phyloP scores from a whole-genome alignment of 2,329 filamentous ascomycete species.

The Penicillium sp. region DNA sequence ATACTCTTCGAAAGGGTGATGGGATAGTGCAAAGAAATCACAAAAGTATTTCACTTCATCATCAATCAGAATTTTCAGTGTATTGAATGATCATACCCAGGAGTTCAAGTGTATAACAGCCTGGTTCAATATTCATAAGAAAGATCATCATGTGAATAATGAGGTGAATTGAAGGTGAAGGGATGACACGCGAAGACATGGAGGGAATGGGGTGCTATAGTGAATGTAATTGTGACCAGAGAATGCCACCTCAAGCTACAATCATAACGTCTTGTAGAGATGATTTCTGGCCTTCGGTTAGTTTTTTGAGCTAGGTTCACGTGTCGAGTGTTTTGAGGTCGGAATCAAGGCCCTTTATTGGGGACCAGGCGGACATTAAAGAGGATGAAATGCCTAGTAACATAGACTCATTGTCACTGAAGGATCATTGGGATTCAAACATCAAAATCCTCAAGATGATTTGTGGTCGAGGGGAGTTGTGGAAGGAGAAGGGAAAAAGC shows the following conservation, averaged over 20 bases:
- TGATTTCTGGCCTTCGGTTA: neutral
- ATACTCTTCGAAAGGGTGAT: neutral
- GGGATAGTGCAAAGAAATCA: neutral
- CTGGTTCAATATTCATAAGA: constrained; percentile 33
- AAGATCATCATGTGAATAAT: constrained; percentile 34
- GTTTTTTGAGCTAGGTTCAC: neutral
- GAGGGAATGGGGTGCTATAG: neutral
- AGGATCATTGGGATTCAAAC: neutral
- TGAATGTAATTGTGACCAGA: too few relatives aligned
- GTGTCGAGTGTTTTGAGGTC: neutral
- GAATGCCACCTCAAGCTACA: neutral
- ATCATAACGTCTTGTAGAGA: too few relatives aligned
- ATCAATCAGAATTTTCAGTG: constrained; percentile 43
- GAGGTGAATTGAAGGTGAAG: constrained; percentile 6
- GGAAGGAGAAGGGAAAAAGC: constrained; percentile 2
- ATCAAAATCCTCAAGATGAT: constrained; percentile 2
- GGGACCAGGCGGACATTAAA: neutral
- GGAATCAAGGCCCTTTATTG: neutral
- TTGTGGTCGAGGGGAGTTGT: neutral
- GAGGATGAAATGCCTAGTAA: neutral
- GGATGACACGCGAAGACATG: neutral
- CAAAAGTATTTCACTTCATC: constrained; percentile 13
- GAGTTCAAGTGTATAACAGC: constrained; percentile 27
- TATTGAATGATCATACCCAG: constrained; percentile 39
- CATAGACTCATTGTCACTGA: neutral